Evolutionary conservation across 2,329 filamentous ascomycete genomes (phyloP).

Genomic region (Pseudogymnoascus sp.): DNA sequence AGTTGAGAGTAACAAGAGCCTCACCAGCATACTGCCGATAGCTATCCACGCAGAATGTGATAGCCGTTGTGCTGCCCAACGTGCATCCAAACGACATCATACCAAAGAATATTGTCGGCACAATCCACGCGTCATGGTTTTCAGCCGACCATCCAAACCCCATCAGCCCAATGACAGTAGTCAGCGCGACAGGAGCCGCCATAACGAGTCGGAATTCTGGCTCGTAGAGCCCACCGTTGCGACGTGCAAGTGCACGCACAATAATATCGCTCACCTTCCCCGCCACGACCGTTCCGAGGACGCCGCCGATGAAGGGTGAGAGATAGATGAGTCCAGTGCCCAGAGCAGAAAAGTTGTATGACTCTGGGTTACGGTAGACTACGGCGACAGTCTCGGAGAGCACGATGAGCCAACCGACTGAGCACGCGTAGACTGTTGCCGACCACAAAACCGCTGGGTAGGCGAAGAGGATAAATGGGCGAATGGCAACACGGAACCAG

Average conservation of each 20-base stretch:
- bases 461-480: constrained; percentile 77
- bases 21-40: constrained; percentile 92
- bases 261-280: constrained; percentile 81
- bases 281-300: constrained; percentile 85
- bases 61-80: constrained; percentile 79
- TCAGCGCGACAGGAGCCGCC: constrained; percentile 69
- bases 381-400: constrained; percentile 78
- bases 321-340: constrained; percentile 83
- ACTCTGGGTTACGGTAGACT: constrained; percentile 61
- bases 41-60: constrained; percentile 89
- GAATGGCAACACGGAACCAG: constrained; percentile 68
- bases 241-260: constrained; percentile 70
- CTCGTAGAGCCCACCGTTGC: constrained; percentile 90
- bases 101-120: constrained; percentile 89
- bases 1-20: constrained; percentile 87
- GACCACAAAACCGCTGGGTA: constrained; percentile 92
- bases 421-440: constrained; percentile 73
- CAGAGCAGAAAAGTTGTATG: constrained; percentile 74
- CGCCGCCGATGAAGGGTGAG: constrained; percentile 78
- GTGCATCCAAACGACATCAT: constrained; percentile 87
- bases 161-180: constrained; percentile 80
- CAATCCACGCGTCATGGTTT: constrained; percentile 71
- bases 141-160: constrained; percentile 91
- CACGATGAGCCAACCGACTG: constrained; percentile 91
- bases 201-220: constrained; percentile 89